These are phyloP conservation scores for Mikania micrantha DNA, from an alignment of 129 eudicot genomes.

Conservation along the genomic window DNA sequence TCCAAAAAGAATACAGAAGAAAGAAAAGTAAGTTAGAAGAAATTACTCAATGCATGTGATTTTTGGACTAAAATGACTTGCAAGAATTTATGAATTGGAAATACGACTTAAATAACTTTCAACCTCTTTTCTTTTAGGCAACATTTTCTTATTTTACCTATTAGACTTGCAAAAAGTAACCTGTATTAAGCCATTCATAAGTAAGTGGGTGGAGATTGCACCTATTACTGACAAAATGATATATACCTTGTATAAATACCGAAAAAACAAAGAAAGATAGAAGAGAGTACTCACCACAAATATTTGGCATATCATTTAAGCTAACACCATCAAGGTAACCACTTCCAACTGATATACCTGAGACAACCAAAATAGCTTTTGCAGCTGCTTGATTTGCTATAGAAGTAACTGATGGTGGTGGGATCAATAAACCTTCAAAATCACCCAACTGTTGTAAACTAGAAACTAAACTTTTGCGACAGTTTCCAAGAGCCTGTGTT, in stretches of 20 bases:
- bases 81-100: background rate
- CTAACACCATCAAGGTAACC: constrained; percentile 79
- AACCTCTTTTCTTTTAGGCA: background rate
- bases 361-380: constrained; percentile 83
- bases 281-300: constrained; percentile 58
- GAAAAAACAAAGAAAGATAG: background rate
- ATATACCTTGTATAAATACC: background rate
- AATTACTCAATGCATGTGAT: background rate
- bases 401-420: constrained; percentile 58
- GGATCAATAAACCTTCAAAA: constrained; percentile 68
- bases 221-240: background rate
- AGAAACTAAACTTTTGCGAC: constrained; percentile 67
- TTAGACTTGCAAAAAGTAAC: too few species aligned
- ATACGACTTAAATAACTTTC: background rate
- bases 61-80: background rate
- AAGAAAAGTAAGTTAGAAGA: background rate
- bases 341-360: constrained; percentile 63
- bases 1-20: background rate
- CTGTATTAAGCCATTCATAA: background rate
- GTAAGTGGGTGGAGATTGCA: background rate
- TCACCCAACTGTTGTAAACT: constrained; percentile 79
- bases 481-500: constrained; percentile 45
- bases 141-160: background rate
- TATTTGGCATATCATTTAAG: constrained; percentile 40
- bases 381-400: constrained; percentile 94